A percentile compares a stretch with the other conserved stretches of the same genome.
phyloP scores from a whole-genome alignment of 1,284 basidiomycete species.

The Volvariella volvacea region DNA sequence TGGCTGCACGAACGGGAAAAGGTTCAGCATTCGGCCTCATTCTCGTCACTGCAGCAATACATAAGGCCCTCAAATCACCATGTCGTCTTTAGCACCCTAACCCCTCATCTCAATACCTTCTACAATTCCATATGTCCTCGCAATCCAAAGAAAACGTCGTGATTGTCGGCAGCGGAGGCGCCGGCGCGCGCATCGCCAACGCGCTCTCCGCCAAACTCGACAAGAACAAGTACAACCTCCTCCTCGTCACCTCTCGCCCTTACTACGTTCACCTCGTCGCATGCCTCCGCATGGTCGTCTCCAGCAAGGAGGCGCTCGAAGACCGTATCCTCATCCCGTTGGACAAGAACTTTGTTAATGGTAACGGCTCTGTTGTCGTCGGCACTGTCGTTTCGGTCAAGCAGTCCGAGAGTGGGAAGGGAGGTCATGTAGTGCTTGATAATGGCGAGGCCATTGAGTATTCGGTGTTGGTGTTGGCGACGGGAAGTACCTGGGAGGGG shows the following conservation, averaged over 20 bases:
- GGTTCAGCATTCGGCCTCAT: too few species aligned
- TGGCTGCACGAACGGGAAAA: too few species aligned
- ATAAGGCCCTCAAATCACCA: too few species aligned
- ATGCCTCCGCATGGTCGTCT: constrained; percentile 33
- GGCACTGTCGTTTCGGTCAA: constrained; percentile 33
- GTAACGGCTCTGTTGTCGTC: constrained; percentile 34
- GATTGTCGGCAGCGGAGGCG: not conserved
- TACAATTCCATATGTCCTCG: too few species aligned
- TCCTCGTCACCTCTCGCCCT: constrained; percentile 23
- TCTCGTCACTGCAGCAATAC: too few species aligned
- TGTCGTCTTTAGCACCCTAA: too few species aligned
- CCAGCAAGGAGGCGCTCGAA: constrained; percentile 43
- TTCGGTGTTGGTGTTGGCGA: constrained; percentile 42
- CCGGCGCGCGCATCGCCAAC: not conserved
- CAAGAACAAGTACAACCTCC: constrained; percentile 12
- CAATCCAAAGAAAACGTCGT: not conserved
- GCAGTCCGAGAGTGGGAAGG: too few species aligned
- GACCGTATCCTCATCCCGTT: constrained; percentile 30
- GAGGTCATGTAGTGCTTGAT: constrained; percentile 35
- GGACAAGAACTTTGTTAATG: constrained; percentile 39
- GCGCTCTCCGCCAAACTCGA: constrained; percentile 16
- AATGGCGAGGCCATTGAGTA: constrained; percentile 40
- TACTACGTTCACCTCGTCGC: constrained; percentile 27
- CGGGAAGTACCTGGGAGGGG: constrained; percentile 43
- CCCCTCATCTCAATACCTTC: too few species aligned